Base-by-base conservation (phyloP, 352 stramenopile species). In the Salisapilia sapeloensis region DNA sequence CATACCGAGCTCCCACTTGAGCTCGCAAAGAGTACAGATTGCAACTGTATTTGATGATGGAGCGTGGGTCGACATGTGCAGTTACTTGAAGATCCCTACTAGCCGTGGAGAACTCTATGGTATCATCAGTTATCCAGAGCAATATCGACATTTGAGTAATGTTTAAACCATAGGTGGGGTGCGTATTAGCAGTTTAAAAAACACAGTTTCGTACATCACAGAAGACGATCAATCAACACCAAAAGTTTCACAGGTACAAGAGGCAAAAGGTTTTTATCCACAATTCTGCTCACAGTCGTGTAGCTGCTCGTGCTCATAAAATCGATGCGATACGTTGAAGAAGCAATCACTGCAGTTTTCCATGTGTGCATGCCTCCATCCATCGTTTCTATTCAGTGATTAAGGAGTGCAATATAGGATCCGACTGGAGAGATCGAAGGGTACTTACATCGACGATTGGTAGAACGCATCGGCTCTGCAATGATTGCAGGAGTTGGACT, bases 51-150 rank as follows among this genome's bases (percentile, higher is more conserved):
- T 89, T 46, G 74, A 89, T 35, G 45, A 79, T 24, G 74, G 74
- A 1, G 49, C 74, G 23, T 89, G 74, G 74, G 70, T 85, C 35
- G 61, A 82, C 8, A 84, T 89, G 60, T 89, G 74, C 33, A 41
- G 56, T 19, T 74, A 50, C 27, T 27, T 82, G 5, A 56, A 57
- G 9, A 60, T 84, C 29, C 23, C 29, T 8, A 60, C 58, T 1
- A 50, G 38, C 6, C 45, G 52, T 14, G 74, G 74, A n/a, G 53
- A 42, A 17, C 46, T 81, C 8, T 83, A 85, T n/a, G 74, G 74
- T 84, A 39, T 17, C 17, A 12, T 18, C 19, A 22, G n/a, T 16
- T 4, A 0, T n/a, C n/a, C 10, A 18, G 0, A 4, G 14, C 10
- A 10, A 22, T 22, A 10, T 13, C 13, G 25, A 31, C 23, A 35